phyloP scores from a whole-genome alignment of 1,284 basidiomycete species.

The Cryptococcus sp. region DNA sequence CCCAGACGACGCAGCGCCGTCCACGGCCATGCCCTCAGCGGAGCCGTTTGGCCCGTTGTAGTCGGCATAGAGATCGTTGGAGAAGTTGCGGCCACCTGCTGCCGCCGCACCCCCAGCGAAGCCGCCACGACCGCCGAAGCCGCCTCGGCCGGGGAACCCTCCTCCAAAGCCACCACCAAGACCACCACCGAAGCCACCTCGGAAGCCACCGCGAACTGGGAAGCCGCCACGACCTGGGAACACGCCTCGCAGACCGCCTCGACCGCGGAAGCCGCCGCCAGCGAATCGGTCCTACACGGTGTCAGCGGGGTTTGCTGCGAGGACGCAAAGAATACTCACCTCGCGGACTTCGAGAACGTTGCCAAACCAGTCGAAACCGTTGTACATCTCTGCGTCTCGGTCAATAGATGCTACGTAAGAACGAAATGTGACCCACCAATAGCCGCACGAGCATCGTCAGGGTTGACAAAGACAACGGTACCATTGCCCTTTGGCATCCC shows the following conservation, averaged over 20 bases:
- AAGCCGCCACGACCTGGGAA: constrained; percentile 62
- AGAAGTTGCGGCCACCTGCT: constrained; percentile 47
- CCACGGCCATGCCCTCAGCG: constrained; percentile 33
- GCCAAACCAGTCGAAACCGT: constrained; percentile 92
- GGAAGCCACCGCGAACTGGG: constrained; percentile 57
- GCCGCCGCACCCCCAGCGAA: constrained; percentile 51
- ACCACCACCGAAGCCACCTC: constrained; percentile 56
- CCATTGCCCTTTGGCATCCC: constrained; percentile 92
- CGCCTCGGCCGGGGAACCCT: constrained; percentile 15
- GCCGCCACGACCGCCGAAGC: constrained; percentile 16
- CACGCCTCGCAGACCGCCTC: constrained; percentile 34
- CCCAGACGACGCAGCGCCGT: constrained; percentile 34
- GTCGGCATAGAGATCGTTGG: constrained; percentile 53
- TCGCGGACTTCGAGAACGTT: constrained; percentile 89
- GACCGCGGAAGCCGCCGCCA: constrained; percentile 47
- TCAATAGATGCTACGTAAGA: background rate
- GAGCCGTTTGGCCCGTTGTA: constrained; percentile 53
- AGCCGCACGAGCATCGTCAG: constrained; percentile 86
- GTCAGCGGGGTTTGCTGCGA: constrained; percentile 13
- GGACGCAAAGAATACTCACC: constrained; percentile 55
- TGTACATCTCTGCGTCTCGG: constrained; percentile 73
- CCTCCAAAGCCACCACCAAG: constrained; percentile 57
- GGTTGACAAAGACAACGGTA: constrained; percentile 89
- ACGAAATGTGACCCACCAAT: constrained; percentile 65
- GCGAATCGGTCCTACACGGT: constrained; percentile 77